Conservation (phyloP, 139 green algal genomes). For the Chlorella sp. region DNA sequence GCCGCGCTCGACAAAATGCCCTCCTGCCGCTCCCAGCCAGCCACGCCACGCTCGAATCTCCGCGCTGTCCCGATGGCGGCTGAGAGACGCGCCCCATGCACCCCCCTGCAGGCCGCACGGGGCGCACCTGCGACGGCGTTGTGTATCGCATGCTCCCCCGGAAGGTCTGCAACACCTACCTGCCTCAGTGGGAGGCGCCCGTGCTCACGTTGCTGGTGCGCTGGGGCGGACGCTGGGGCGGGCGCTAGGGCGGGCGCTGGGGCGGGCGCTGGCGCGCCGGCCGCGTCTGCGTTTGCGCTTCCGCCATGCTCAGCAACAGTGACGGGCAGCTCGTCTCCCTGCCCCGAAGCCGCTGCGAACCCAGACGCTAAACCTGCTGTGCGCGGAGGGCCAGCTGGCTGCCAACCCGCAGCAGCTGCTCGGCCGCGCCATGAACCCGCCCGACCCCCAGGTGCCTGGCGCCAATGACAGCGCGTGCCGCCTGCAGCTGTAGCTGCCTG, state of each 20-base stretch:
- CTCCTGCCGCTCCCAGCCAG: neutral
- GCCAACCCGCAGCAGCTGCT: constrained; percentile 34
- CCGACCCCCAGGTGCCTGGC: constrained; percentile 5
- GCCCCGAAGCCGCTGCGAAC: constrained; percentile 10
- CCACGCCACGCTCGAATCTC: too few species aligned
- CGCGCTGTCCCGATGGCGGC: too few species aligned
- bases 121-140: constrained; percentile 31
- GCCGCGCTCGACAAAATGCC: neutral
- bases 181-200: constrained; percentile 11
- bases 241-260: too few species aligned
- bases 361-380: constrained; percentile 29
- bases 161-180: neutral
- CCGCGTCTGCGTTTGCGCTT: too few species aligned
- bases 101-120: constrained; percentile 13
- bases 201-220: constrained; percentile 20
- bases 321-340: neutral
- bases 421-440: constrained; percentile 36
- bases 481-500: too few species aligned
- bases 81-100: neutral
- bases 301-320: too few species aligned
- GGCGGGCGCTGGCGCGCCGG: too few species aligned
- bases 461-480: too few species aligned
- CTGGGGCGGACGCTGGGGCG: neutral
- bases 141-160: constrained; percentile 29
- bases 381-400: constrained; percentile 6